Evolutionary conservation across 176 grass and related monocot genomes (phyloP), one percentile per base, ranked within the genome.

Genomic region (Raddia distichophylla): DNA sequence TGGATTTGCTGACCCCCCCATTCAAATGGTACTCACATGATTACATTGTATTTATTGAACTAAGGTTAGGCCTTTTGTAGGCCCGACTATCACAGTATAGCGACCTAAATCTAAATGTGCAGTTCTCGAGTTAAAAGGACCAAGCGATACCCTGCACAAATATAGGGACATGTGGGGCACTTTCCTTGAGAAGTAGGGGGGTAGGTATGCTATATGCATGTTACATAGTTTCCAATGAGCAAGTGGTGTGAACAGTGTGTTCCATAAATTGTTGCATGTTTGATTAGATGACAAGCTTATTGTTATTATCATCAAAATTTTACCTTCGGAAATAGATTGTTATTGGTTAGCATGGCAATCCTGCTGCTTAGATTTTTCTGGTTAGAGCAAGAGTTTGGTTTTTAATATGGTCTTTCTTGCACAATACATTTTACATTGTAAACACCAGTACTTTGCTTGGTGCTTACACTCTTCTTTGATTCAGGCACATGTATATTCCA

Each of bases 401-500:
- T 73, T 71, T 47, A n/a, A 74, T 79, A 44, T 54, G 52, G 43
- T 80, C 5, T 32, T 55, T 67, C 19, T 16, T 83, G 53, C 16
- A 34, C 60, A 33, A 4, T 34, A 78, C 53, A 52, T 54, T 64
- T 78, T 69, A 60, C 8, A 27, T 60, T 72, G 32, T 69, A 46
- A 65, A 74, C 18, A 52, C 47, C 60, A 50, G 75, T 89, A 73
- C 37, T 81, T 76, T 85, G 37, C 16, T 75, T 84, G 62, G 63
- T 80, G 20, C 20, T 76, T 80, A 69, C 60, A 4, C 61, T 64
- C 27, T 85, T 64, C 27, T 85, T 88, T 85, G 58, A 67, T 89
- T 59, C 90, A 98, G 95, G 95, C 92, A 91, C 95, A 98, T 84
- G 68, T 94, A 87, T 98, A 94, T 89, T 87, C 95, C 32, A 91